Percentiles rank a stretch among this genome's conserved stretches.
phyloP scores from a whole-genome alignment of 2,329 filamentous ascomycete species.

The Pyrenophora graminea region DNA sequence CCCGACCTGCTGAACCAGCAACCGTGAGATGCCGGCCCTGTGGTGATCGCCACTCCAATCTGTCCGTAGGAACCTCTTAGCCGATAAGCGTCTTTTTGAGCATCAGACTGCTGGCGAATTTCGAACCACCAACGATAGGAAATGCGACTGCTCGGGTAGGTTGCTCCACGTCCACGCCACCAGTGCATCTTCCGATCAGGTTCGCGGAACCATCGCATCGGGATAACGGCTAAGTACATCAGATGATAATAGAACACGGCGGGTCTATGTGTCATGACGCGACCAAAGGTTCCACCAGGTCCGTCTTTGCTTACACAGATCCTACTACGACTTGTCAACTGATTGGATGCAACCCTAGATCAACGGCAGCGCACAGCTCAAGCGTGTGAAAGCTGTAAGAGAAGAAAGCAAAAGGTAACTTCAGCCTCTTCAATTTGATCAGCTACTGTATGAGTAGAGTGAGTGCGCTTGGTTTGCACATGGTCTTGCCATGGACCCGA shows the following conservation, averaged over 20 bases:
- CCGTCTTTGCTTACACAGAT: constrained; percentile 12
- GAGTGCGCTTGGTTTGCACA: too few relatives aligned
- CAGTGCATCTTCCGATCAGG: constrained; percentile 34
- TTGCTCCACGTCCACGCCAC: constrained; percentile 15
- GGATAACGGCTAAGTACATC: not conserved
- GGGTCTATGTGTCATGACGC: constrained; percentile 31
- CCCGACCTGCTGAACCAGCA: too few relatives aligned
- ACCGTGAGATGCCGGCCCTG: too few relatives aligned
- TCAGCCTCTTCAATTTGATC: not conserved
- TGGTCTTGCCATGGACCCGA: too few relatives aligned
- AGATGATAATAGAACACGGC: too few relatives aligned
- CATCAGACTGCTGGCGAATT: constrained; percentile 4
- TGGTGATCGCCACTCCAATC: too few relatives aligned
- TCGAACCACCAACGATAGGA: constrained; percentile 6
- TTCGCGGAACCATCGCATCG: constrained; percentile 13
- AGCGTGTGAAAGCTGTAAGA: constrained; percentile 68
- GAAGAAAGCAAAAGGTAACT: constrained; percentile 69
- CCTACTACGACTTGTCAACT: too few relatives aligned
- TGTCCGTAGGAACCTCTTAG: too few relatives aligned
- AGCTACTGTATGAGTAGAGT: too few relatives aligned
- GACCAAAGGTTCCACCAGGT: constrained; percentile 43
- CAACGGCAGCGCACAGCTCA: constrained; percentile 66
- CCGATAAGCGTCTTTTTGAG: too few relatives aligned
- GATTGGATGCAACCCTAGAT: constrained; percentile 44
- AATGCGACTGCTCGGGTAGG: constrained; percentile 12